phyloP scores from a whole-genome alignment of 2,329 filamentous ascomycete species.

The Dactylellina sp. region DNA sequence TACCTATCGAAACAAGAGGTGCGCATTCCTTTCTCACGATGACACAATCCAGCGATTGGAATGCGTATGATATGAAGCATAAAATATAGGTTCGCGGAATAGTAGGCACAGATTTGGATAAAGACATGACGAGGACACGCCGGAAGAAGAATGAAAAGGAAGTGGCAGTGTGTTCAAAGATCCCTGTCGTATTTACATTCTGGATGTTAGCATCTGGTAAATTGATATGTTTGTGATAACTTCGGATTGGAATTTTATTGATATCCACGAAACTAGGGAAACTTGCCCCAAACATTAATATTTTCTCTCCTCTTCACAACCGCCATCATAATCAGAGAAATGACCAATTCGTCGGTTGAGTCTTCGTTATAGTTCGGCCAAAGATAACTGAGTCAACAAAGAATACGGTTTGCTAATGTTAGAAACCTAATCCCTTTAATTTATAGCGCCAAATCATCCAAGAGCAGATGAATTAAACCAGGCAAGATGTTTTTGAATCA shows the following conservation, averaged over 20 bases:
- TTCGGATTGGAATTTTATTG: too few relatives aligned
- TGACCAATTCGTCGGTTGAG: constrained; percentile 89
- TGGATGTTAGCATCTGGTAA: background rate
- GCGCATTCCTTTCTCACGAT: constrained; percentile 96
- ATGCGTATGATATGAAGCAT: constrained; percentile 88
- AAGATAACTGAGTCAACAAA: constrained; percentile 73
- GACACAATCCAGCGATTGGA: constrained; percentile 89
- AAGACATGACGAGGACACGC: constrained; percentile 85
- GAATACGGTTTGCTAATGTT: background rate
- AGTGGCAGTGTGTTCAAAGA: constrained; percentile 80
- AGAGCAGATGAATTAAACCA: too few relatives aligned
- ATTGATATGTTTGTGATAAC: background rate
- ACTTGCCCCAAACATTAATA: constrained; percentile 84
- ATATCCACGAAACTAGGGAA: background rate
- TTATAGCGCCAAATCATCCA: too few relatives aligned
- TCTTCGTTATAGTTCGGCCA: constrained; percentile 94
- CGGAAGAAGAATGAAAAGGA: constrained; percentile 92
- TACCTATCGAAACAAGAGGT: constrained; percentile 90
- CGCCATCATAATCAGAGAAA: constrained; percentile 84
- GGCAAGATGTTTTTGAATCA: too few relatives aligned
- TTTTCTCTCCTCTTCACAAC: constrained; percentile 90
- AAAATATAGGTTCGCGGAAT: constrained; percentile 83
- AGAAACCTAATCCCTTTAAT: too few relatives aligned
- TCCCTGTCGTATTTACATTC: constrained; percentile 66
- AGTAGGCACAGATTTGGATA: constrained; percentile 75